Conservation (phyloP, 2,329 filamentous ascomycete genomes). For the Fusarium sambucinum region DNA sequence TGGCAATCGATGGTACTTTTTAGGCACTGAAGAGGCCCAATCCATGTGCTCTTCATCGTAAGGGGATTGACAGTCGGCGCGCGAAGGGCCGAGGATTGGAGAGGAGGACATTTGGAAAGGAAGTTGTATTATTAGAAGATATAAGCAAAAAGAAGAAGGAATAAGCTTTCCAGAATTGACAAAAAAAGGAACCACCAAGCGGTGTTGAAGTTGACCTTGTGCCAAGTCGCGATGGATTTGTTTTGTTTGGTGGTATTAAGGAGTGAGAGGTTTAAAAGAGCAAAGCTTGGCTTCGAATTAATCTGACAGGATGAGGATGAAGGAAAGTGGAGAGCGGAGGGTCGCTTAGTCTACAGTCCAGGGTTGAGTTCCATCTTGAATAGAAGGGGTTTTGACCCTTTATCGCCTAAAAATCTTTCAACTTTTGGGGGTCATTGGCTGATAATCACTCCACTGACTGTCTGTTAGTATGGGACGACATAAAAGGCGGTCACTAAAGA, state of each 20-base stretch:
- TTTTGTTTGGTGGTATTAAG: conserved; percentile 8
- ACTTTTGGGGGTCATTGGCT: conserved; percentile 13
- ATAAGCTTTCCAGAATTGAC: neutral
- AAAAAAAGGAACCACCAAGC: conserved; percentile 3
- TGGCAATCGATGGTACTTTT: conserved; percentile 41
- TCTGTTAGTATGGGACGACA: neutral
- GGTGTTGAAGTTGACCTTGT: neutral
- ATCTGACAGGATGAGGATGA: conserved; percentile 15
- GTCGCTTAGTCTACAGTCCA: neutral
- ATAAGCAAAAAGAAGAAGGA: neutral
- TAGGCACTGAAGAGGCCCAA: conserved; percentile 42
- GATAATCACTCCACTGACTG: conserved; percentile 9
- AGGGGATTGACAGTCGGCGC: conserved; percentile 17
- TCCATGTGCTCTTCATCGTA: conserved; percentile 48
- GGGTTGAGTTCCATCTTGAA: neutral
- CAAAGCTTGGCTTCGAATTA: conserved; percentile 3
- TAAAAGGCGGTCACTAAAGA: neutral
- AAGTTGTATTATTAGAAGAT: neutral
- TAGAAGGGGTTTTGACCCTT: conserved; percentile 22
- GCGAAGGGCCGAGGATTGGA: conserved; percentile 25
- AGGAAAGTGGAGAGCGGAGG: neutral
- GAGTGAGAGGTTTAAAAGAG: conserved; percentile 19
- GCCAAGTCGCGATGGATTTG: conserved; percentile 7
- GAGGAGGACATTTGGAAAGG: conserved; percentile 21
- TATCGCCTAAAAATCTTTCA: conserved; percentile 26